Evolutionary conservation across 495 filamentous ascomycete species (phyloP).

Genomic region (Penicillium bovifimosum): DNA sequence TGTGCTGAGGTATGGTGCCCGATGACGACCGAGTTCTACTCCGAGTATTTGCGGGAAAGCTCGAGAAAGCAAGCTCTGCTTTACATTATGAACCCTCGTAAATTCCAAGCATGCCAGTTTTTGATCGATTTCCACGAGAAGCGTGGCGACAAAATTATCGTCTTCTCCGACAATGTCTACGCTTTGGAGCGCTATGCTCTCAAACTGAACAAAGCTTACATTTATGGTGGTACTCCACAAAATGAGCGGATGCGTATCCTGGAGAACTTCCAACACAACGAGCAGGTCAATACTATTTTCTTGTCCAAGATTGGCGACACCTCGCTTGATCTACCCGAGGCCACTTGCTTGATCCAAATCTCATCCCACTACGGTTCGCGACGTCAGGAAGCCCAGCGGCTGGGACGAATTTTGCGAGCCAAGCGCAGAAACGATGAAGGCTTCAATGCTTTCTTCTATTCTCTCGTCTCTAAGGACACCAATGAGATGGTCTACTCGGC

Average conservation of each 20-base stretch:
- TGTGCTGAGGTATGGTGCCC: constrained; percentile 99
- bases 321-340: constrained; percentile 92
- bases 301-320: constrained; percentile 98
- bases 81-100: constrained; percentile 96
- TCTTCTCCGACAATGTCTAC: constrained; percentile 98
- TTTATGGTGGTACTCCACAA: constrained; percentile 86
- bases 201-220: constrained; percentile 82
- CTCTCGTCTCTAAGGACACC: constrained; percentile 92
- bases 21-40: constrained; percentile 98
- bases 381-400: constrained; percentile 91
- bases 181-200: constrained; percentile 80
- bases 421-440: constrained; percentile 97
- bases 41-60: constrained; percentile 77
- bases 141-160: constrained; percentile 96
- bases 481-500: constrained; percentile 98
- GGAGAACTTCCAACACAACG: constrained; percentile 95
- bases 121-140: constrained; percentile 97
- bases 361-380: constrained; percentile 97
- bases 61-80: constrained; percentile 66
- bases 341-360: constrained; percentile 96
- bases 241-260: constrained; percentile 83
- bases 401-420: constrained; percentile 91
- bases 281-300: constrained; percentile 90
- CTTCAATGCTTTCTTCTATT: constrained; percentile 99
- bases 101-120: constrained; percentile 95